Evolutionary conservation across 768 basidiomycete genomes (phyloP).

Genomic region (Candolleomyces eurysporus): DNA sequence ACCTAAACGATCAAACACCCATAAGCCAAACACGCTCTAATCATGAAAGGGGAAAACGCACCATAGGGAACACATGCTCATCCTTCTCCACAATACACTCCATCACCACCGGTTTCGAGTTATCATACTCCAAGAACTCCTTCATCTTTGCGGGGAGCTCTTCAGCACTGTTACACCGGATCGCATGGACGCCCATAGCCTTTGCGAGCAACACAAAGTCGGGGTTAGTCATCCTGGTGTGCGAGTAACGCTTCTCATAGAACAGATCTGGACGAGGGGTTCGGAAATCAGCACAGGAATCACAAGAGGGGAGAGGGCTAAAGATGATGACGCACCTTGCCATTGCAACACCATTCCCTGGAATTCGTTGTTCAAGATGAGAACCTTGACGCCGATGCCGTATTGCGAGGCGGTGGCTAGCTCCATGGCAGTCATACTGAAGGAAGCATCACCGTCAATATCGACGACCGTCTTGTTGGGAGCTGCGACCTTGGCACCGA

Average conservation of each 20-base stretch:
- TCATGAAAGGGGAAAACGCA: constrained; percentile 20
- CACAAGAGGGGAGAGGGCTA: background rate
- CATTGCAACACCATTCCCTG: constrained; percentile 99
- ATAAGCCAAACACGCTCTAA: background rate
- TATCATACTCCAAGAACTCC: constrained; percentile 96
- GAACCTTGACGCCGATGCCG: constrained; percentile 91
- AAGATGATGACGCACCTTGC: constrained; percentile 66
- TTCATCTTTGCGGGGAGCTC: constrained; percentile 96
- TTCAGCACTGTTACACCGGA: constrained; percentile 64
- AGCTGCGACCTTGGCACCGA: constrained; percentile 95
- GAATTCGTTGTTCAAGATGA: constrained; percentile 94
- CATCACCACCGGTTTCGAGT: constrained; percentile 80
- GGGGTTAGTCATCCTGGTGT: constrained; percentile 94
- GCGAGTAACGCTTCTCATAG: constrained; percentile 95
- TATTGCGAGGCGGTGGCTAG: constrained; percentile 90
- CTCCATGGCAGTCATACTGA: constrained; percentile 99
- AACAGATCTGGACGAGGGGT: constrained; percentile 65
- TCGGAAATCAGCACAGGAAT: background rate
- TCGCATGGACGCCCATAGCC: constrained; percentile 91
- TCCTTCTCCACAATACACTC: constrained; percentile 84
- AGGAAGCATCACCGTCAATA: constrained; percentile 96
- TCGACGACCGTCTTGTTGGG: constrained; percentile 93
- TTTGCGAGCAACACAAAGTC: constrained; percentile 89
- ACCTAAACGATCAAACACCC: constrained; percentile 44
- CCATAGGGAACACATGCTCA: constrained; percentile 93